These are phyloP conservation scores for Goffeauzyma gilvescens DNA, from an alignment of 768 basidiomycete genomes.

Conservation along the genomic window DNA sequence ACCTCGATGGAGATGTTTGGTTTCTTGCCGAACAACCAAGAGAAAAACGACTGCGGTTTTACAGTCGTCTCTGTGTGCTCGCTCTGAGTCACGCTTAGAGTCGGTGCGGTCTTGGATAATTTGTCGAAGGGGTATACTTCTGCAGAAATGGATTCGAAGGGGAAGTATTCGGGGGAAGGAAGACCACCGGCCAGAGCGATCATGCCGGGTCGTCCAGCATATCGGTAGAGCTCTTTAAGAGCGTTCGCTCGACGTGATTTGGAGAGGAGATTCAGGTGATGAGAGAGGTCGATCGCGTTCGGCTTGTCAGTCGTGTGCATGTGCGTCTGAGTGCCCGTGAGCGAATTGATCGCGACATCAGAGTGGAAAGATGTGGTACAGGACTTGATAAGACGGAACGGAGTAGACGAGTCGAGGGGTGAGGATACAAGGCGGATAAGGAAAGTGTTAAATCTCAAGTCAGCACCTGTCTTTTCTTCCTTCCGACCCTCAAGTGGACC, in stretches of 20 bases:
- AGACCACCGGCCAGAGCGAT: constrained; percentile 54
- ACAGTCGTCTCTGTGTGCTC: too few relatives aligned
- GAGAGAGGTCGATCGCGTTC: constrained; percentile 45
- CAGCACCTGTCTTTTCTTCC: too few relatives aligned
- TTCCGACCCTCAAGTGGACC: too few relatives aligned
- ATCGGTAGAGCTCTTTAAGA: constrained; percentile 50
- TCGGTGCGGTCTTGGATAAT: constrained; percentile 36
- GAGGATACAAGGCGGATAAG: too few relatives aligned
- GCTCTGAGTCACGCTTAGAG: constrained; percentile 13
- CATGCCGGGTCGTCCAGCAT: constrained; percentile 38
- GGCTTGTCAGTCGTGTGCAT: constrained; percentile 12
- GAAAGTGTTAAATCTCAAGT: too few relatives aligned
- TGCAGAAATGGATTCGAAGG: constrained; percentile 43
- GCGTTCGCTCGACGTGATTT: constrained; percentile 40
- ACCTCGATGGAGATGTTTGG: constrained; percentile 39
- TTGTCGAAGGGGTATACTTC: constrained; percentile 40
- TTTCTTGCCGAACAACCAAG: constrained; percentile 29
- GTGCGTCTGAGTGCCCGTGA: too few relatives aligned
- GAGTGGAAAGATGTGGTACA: too few relatives aligned
- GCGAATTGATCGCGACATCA: too few relatives aligned
- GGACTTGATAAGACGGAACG: too few relatives aligned
- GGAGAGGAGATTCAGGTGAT: constrained; percentile 48
- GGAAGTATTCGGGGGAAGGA: constrained; percentile 47
- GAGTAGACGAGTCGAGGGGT: too few relatives aligned
- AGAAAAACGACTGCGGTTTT: constrained; percentile 18